Evolutionary conservation across 768 basidiomycete genomes (phyloP), one percentile per base, ranked within the genome.

Genomic region (Trametes cingulata): DNA sequence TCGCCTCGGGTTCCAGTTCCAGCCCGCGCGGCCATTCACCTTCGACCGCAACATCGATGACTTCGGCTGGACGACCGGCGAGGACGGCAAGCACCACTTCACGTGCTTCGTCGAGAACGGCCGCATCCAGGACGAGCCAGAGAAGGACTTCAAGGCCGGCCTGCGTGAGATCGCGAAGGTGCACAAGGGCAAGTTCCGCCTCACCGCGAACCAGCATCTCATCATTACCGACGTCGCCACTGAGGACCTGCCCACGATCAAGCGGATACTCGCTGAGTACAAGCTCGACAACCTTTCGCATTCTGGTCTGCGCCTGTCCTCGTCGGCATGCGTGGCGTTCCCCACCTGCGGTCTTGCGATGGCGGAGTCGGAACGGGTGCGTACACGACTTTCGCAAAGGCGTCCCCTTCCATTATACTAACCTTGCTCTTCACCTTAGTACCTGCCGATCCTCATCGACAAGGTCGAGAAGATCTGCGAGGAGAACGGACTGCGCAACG

Each of bases 61-160:
- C 71, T 98, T 85, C 66, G 97, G 97, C 43, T 99, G 97, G 97
- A 77, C 84, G 56, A 88, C 84, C 17, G 94, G 93, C 52, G 80
- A 88, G 68, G 87, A 98, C 67, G 95, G 94, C 61, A 85, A 81
- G 65, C 89, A 94, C 69, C 94, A 98, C 73, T 95, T 94, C 74
- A 93, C 89, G 51, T 79, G 90, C 73, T 98, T 95, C 75, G 90
- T 99, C 72, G 97, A 99, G 78, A 99, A 99, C 69, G 96, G 97
- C 19, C 91, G 96, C 20, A 84, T 99, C n/a, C 88, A 94, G 73
- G 95, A 98, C 73, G 93, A 95, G 73, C 88, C 93, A 13, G 91
- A 83, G 20, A 83, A 85, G 53, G 86, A 92, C 64, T 98, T 93
- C 86, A 98, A 98, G 82, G 86, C 90, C 6, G 95, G 91, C 35